phyloP scores from a whole-genome alignment of 257 asterid species.

The Penstemon eatonii region DNA sequence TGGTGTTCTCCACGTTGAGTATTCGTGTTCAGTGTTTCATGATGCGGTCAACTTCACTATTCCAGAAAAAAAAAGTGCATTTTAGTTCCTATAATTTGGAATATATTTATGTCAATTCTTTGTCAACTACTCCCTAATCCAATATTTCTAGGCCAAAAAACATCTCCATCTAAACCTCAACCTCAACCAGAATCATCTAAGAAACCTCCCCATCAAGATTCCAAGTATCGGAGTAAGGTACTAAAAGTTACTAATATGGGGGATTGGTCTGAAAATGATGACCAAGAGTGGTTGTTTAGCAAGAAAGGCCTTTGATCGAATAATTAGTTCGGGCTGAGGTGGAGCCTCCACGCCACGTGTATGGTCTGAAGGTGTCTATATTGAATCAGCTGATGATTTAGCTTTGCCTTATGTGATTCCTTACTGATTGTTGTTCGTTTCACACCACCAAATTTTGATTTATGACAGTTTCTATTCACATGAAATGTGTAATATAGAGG shows the following conservation, averaged over 20 bases:
- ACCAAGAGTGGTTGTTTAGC: constrained; percentile 63
- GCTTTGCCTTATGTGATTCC: constrained; percentile 86
- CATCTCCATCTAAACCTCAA: constrained; percentile 32
- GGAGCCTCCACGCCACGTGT: constrained; percentile 41
- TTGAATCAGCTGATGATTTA: constrained; percentile 57
- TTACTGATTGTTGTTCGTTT: constrained; percentile 42
- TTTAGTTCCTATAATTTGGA: constrained; percentile 17
- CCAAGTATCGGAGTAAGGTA: constrained; percentile 49
- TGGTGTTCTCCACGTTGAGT: constrained; percentile 81
- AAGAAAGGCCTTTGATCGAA: constrained; percentile 33
- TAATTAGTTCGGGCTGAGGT: constrained; percentile 15
- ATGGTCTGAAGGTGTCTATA: constrained; percentile 65
- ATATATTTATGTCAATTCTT: background rate
- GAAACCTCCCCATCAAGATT: constrained; percentile 76
- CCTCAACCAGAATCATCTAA: constrained; percentile 38
- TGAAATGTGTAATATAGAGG: too few species aligned
- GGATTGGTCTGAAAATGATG: too few species aligned
- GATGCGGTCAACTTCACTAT: constrained; percentile 9
- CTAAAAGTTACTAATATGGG: too few species aligned
- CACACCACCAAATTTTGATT: too few species aligned
- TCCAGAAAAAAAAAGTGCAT: constrained; percentile 5
- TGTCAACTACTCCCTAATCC: background rate
- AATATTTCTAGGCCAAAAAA: constrained; percentile 24
- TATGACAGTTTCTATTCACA: too few species aligned
- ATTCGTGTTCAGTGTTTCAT: constrained; percentile 18